These are phyloP conservation scores for Lactifluus piperatus DNA, from an alignment of 768 basidiomycete species.

Conservation along the genomic window DNA sequence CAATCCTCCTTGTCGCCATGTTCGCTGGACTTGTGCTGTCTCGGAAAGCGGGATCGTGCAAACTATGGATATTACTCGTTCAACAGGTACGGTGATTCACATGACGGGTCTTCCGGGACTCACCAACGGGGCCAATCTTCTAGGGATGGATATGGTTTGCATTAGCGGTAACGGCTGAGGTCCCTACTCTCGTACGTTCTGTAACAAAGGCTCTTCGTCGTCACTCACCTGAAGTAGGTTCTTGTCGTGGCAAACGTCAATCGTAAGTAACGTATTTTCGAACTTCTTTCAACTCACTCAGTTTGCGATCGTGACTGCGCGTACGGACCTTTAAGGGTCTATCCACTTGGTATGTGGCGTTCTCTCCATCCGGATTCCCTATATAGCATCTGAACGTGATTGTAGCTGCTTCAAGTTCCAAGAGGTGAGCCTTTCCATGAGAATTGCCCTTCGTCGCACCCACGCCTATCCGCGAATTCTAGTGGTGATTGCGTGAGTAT, in stretches of 20 bases:
- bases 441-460: no score
- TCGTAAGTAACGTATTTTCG: not conserved
- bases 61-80: not conserved
- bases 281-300: no score
- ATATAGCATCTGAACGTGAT: not conserved
- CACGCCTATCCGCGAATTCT: no score
- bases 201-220: no score
- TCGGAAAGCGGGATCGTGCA: no score
- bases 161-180: conserved; percentile 1
- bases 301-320: no score
- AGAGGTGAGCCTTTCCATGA: no score
- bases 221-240: no score
- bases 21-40: not conserved
- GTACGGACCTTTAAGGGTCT: not conserved
- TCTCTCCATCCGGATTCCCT: not conserved
- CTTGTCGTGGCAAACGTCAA: not conserved
- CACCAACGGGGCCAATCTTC: not conserved
- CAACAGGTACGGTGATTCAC: not conserved
- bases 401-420: no score
- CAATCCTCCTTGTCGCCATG: conserved; percentile 1
- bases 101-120: no score
- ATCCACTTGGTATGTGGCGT: not conserved
- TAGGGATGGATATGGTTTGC: conserved; percentile 10
- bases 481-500: no score
- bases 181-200: conserved; percentile 6